phyloP scores from a whole-genome alignment of 139 green algal genomes.

The Chlamydomonas applanata region DNA sequence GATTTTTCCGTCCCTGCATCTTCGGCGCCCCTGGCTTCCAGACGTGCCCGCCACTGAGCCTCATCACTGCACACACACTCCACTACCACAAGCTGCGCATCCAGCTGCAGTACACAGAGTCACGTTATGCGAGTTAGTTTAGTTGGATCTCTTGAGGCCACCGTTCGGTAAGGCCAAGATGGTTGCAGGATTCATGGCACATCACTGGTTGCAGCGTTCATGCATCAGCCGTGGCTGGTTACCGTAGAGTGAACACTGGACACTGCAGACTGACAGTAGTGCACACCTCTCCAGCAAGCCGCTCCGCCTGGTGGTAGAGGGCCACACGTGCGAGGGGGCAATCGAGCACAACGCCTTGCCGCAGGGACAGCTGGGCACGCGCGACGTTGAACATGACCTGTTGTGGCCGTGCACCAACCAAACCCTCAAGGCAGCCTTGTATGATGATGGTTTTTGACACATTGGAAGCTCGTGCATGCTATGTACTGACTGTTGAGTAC shows the following conservation, averaged over 20 bases:
- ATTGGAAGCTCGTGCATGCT: background rate
- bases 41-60: slow-evolving; percentile 40
- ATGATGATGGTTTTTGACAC: background rate
- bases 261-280: background rate
- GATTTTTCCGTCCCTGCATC: slow-evolving; percentile 5
- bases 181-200: too few relatives aligned
- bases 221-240: background rate
- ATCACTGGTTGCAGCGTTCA: too few relatives aligned
- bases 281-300: slow-evolving; percentile 30
- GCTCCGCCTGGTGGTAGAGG: slow-evolving; percentile 51
- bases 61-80: slow-evolving; percentile 48
- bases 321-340: slow-evolving; percentile 59
- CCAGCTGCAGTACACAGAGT: slow-evolving; percentile 2
- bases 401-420: too few relatives aligned
- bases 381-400: slow-evolving; percentile 46
- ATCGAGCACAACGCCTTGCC: slow-evolving; percentile 61
- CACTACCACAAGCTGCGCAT: slow-evolving; percentile 47
- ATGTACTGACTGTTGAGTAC: background rate
- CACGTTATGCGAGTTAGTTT: background rate
- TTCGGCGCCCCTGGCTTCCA: slow-evolving; percentile 43
- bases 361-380: slow-evolving; percentile 48
- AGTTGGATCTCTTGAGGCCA: background rate
- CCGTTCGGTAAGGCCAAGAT: background rate
- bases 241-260: background rate
- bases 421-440: too few relatives aligned